These are phyloP conservation scores for Phytophthora aleatoria DNA, from an alignment of 352 stramenopile species.

Conservation along the genomic window DNA sequence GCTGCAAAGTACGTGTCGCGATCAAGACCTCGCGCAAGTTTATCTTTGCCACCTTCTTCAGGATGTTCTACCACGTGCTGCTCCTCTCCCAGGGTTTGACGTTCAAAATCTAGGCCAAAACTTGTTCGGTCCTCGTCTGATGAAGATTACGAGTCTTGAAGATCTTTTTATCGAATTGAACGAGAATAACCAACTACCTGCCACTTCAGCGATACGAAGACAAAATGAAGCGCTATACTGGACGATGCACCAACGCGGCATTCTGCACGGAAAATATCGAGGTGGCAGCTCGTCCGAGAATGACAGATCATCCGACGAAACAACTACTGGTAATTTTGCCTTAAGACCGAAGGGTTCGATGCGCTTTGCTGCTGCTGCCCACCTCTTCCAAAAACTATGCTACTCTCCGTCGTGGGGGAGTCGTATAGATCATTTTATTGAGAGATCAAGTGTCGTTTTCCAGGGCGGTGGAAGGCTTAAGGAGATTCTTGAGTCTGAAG, in stretches of 20 bases:
- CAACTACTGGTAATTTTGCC: not conserved
- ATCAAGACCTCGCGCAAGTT: constrained; percentile 27
- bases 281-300: not conserved
- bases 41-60: constrained; percentile 41
- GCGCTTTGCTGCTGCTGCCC: constrained; percentile 28
- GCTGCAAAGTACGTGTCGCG: constrained; percentile 18
- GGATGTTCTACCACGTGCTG: constrained; percentile 25
- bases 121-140: constrained; percentile 10
- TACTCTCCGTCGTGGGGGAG: constrained; percentile 19
- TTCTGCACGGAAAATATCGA: constrained; percentile 9
- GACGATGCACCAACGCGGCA: constrained; percentile 18
- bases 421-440: constrained; percentile 21
- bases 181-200: not conserved
- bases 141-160: constrained; percentile 1
- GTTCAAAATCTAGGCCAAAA: constrained; percentile 10
- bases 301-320: not conserved
- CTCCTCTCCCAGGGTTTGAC: constrained; percentile 9
- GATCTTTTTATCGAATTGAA: constrained; percentile 22
- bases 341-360: constrained; percentile 18
- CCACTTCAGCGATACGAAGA: constrained; percentile 16
- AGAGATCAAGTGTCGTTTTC: constrained; percentile 1
- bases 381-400: constrained; percentile 39
- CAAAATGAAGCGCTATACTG: constrained; percentile 34
- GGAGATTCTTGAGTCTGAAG: constrained; percentile 4
- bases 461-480: constrained; percentile 2